Conservation (phyloP, 2,329 filamentous ascomycete genomes). For the Pseudocercospora vitis region DNA sequence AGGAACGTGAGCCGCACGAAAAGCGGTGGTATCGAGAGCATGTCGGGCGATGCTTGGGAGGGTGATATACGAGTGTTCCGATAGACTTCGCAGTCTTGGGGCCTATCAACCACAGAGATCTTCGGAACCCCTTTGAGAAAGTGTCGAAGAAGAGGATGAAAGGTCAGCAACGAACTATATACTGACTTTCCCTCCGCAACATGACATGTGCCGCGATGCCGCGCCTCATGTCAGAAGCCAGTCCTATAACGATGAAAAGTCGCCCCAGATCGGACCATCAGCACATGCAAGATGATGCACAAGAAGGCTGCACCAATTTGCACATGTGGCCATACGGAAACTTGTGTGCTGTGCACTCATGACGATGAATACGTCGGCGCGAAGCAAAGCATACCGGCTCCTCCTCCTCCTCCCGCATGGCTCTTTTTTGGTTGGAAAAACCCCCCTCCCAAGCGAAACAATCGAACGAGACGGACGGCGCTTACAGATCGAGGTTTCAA, state of each 20-base stretch:
- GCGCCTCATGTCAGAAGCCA: neutral
- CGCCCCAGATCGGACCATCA: neutral
- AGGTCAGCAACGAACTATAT: neutral
- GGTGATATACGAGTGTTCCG: neutral
- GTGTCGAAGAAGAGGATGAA: neutral
- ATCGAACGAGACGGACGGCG: too few relatives aligned
- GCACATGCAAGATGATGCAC: conserved; percentile 2
- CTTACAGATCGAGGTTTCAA: neutral
- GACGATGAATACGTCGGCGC: neutral
- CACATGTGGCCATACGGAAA: neutral
- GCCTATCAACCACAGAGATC: neutral
- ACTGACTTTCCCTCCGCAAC: neutral
- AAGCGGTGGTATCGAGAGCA: neutral
- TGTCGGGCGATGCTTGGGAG: neutral
- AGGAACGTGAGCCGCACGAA: neutral
- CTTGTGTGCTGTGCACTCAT: neutral
- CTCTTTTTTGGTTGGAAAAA: too few relatives aligned
- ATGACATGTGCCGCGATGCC: conserved; percentile 5
- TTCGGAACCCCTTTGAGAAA: conserved; percentile 1
- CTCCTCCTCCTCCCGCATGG: neutral
- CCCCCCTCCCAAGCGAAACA: conserved; percentile 2
- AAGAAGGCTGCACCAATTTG: neutral
- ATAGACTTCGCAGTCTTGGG: neutral
- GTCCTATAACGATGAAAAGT: neutral
- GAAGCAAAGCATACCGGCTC: neutral